Base-by-base conservation (phyloP, 148 eudicot genomes). In the Pouteria glomerata region DNA sequence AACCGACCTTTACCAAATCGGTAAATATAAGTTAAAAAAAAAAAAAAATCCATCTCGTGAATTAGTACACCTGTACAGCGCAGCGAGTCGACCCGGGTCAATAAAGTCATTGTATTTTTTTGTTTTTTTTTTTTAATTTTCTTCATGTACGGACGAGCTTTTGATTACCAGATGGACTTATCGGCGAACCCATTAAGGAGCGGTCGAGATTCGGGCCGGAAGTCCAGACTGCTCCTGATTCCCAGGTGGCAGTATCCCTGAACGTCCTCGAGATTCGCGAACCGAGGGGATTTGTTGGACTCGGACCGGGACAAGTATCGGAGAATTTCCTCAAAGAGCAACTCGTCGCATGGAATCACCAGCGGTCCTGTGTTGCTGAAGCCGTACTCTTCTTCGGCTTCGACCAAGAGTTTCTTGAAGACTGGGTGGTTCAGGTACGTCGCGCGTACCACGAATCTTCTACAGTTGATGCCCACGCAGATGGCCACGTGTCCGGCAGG, bases 401-500 rank as follows among this genome's bases (percentile, higher is more conserved):
- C 86, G 8, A 73, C 76, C 71, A 93, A 31, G 0, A 93, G 81
- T 26, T 85, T 85, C 69, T 73, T 78, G 62, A 93, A 85, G 3
- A 87, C 68, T 1, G 96, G 97, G 60, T 93, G 98, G 90, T 93
- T 93, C 60, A 93, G 66, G 75, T 81, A 74, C 16, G 82, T 73
- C 4, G 96, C 73, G 2, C 92, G 89, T 55, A 93, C 86, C 0
- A 93, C 80, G 35, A 85, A 93, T 58, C 98, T 75, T 0, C 72
- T 82, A 21, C 71, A 59, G 37, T 33, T 86, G 24, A 75, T 15
- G 3, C 97, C 98, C 0, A 93, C 98, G 11, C 76, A 71, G 35
- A 93, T 85, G 0, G 97, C 92, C 35, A 93, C 77, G 79, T 93
- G 95, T 1, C 98, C 98, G 0, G 95, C 44, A 0, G 98, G 98